phyloP scores from a whole-genome alignment of 768 basidiomycete genomes.

The Saitozyma podzolica region DNA sequence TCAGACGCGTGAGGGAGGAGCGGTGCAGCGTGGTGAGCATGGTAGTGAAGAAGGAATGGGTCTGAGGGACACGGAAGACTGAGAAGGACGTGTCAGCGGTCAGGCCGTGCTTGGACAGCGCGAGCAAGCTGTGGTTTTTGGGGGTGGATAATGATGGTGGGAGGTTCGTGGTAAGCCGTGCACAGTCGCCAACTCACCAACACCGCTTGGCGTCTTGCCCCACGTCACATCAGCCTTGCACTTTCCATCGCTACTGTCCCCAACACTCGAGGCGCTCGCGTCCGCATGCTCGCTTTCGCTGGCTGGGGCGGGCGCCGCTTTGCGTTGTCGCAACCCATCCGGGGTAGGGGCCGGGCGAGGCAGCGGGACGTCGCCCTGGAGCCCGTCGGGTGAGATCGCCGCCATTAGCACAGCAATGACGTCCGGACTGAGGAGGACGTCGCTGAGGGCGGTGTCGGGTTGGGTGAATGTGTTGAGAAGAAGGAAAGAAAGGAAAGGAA shows the following conservation, averaged over 20 bases:
- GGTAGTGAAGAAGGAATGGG: slow-evolving; percentile 41
- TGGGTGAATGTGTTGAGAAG: too few relatives aligned
- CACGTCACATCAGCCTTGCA: slow-evolving; percentile 68
- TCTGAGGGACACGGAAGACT: slow-evolving; percentile 76
- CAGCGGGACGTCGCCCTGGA: too few relatives aligned
- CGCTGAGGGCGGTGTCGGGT: too few relatives aligned
- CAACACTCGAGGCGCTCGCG: neutral
- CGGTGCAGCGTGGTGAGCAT: slow-evolving; percentile 36
- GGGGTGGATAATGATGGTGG: too few relatives aligned
- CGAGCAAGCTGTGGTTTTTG: too few relatives aligned
- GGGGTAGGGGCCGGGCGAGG: too few relatives aligned
- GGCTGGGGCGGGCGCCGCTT: slow-evolving; percentile 4
- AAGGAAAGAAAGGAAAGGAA: too few relatives aligned
- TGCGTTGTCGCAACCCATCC: slow-evolving; percentile 18
- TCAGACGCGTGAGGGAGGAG: slow-evolving; percentile 76
- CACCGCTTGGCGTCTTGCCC: slow-evolving; percentile 57
- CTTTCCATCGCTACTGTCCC: neutral
- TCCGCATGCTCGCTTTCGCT: neutral
- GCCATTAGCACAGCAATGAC: too few relatives aligned
- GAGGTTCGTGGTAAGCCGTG: too few relatives aligned
- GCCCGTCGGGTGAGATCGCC: too few relatives aligned
- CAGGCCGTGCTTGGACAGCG: neutral
- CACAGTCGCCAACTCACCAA: slow-evolving; percentile 13
- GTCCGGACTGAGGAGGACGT: too few relatives aligned
- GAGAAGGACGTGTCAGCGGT: slow-evolving; percentile 1